phyloP scores from a whole-genome alignment of 1,139 yeast species.

The Saccharomyces hybrid region DNA sequence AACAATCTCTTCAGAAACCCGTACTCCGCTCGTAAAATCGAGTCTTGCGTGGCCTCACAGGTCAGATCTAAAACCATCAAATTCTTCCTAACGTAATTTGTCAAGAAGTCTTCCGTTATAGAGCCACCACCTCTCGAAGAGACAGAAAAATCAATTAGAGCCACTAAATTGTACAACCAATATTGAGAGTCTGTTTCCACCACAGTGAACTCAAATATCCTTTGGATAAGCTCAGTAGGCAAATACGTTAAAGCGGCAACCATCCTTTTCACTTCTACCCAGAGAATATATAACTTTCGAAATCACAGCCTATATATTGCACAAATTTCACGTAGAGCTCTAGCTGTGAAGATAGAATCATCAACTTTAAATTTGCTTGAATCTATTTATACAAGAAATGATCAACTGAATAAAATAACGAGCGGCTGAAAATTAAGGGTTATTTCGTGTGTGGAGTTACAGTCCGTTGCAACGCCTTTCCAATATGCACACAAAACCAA shows the following conservation, averaged over 20 bases:
- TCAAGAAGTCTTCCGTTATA: neutral
- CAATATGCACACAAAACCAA: neutral
- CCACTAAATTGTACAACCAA: neutral
- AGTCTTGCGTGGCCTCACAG: neutral
- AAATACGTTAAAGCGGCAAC: neutral
- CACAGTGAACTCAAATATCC: neutral
- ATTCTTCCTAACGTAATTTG: neutral
- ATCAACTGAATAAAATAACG: neutral
- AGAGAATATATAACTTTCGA: neutral
- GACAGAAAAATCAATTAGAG: neutral
- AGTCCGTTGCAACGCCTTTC: neutral
- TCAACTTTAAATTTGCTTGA: neutral
- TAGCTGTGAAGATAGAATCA: neutral
- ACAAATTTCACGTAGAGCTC: neutral
- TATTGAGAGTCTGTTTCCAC: neutral
- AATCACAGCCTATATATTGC: neutral
- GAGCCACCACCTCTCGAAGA: neutral
- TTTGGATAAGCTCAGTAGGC: neutral
- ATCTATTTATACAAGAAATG: neutral
- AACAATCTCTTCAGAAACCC: neutral
- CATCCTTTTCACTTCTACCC: neutral
- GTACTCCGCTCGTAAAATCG: neutral
- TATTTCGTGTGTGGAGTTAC: neutral
- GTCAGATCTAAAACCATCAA: neutral
- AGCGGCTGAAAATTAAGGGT: neutral